Conservation (phyloP, 2,329 filamentous ascomycete genomes). For the Curvularia spicifera region DNA sequence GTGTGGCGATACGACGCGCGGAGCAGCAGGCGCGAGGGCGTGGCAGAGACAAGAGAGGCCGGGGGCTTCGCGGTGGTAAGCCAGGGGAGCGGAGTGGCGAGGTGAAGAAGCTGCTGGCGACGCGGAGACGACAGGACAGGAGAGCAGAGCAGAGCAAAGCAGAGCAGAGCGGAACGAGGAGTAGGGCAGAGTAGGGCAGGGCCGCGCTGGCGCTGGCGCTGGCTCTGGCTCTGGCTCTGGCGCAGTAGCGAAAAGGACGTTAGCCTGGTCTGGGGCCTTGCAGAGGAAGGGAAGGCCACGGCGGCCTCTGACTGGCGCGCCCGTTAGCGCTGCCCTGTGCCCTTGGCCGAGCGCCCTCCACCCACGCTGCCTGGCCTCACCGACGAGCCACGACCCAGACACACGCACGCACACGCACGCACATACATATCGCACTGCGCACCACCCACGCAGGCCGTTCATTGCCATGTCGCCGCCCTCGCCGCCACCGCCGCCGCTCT, state of each 20-base stretch:
- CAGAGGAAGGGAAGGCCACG: conserved; percentile 6
- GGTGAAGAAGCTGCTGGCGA: conserved; percentile 16
- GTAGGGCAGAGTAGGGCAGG: too few species aligned
- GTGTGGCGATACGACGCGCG: conserved; percentile 23
- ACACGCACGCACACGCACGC: too few species aligned
- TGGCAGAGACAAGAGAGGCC: neutral
- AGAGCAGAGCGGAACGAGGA: neutral
- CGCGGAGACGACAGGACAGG: conserved; percentile 7
- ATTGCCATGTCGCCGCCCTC: too few species aligned
- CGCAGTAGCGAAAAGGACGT: conserved; percentile 35
- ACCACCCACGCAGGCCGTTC: too few species aligned
- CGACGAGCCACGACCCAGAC: neutral
- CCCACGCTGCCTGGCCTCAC: neutral
- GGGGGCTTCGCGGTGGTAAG: conserved; percentile 9
- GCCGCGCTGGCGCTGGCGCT: too few species aligned
- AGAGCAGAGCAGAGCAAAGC: neutral
- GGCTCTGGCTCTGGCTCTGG: neutral
- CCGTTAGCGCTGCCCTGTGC: conserved; percentile 31
- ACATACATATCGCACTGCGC: too few species aligned
- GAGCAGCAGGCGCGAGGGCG: conserved; percentile 16
- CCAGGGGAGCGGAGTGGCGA: conserved; percentile 11
- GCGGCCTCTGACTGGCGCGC: conserved; percentile 31
- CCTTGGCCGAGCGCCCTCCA: conserved; percentile 21
- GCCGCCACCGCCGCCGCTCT: conserved; percentile 4
- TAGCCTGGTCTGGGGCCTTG: conserved; percentile 23